phyloP scores from a whole-genome alignment of 345 rosid genomes.

The Ailanthus altissimus region DNA sequence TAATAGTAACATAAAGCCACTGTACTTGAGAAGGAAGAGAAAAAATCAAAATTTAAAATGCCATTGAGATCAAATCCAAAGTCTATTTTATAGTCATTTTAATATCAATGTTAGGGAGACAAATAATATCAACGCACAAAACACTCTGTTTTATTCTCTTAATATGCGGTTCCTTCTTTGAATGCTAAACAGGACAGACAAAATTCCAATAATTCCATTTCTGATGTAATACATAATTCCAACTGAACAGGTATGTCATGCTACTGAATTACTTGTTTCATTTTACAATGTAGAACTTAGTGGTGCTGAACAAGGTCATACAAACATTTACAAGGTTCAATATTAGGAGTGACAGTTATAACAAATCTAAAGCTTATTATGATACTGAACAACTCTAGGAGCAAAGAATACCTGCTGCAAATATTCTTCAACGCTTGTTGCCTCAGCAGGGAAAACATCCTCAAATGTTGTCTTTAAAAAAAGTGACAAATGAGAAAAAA shows the following conservation, averaged over 20 bases:
- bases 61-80: neutral
- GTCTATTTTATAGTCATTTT: neutral
- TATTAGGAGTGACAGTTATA: neutral
- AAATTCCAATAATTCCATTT: conserved; percentile 9
- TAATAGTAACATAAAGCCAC: neutral
- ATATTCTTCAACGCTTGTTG: conserved; percentile 91
- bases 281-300: neutral
- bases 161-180: neutral
- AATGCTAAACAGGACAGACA: neutral
- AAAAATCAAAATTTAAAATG: neutral
- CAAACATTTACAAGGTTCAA: neutral
- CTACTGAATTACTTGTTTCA: neutral
- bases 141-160: neutral
- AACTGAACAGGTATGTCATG: neutral
- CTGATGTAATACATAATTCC: neutral
- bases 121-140: neutral
- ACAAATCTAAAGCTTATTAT: neutral
- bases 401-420: conserved; percentile 75
- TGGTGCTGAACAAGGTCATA: neutral
- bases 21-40: neutral
- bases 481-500: conserved; percentile 9
- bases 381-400: conserved; percentile 6
- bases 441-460: conserved; percentile 98
- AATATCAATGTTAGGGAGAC: neutral
- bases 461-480: conserved; percentile 77